These are phyloP conservation scores for Irpex sp. DNA, from an alignment of 1,284 basidiomycete genomes.

Conservation along the genomic window DNA sequence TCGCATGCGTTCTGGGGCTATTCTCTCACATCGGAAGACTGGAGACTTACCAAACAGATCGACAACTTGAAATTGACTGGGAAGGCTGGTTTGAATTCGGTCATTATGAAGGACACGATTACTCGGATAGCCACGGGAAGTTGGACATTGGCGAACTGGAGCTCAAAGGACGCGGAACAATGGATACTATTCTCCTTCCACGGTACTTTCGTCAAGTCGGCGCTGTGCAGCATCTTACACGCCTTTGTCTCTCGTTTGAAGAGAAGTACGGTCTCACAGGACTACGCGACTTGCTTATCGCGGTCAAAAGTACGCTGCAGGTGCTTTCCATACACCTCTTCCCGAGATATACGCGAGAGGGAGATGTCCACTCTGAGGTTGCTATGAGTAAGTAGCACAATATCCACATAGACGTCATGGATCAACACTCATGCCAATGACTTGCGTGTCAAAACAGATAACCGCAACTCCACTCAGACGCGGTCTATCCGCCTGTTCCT, in stretches of 20 bases:
- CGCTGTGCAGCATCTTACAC: background rate
- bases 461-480: background rate
- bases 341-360: background rate
- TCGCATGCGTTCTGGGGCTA: no score
- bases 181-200: background rate
- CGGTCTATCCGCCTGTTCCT: background rate
- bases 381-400: no score
- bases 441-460: no score
- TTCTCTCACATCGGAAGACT: no score
- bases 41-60: no score
- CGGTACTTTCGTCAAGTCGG: background rate
- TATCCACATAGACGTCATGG: no score
- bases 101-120: no score
- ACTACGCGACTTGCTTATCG: background rate
- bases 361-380: no score
- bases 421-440: no score
- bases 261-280: background rate
- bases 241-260: background rate
- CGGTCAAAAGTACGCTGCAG: background rate
- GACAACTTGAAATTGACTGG: no score
- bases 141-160: background rate
- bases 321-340: background rate
- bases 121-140: background rate
- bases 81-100: no score
- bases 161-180: background rate